Base-by-base conservation (phyloP, 73 alveolate genomes). In the Stentor roeselii region DNA sequence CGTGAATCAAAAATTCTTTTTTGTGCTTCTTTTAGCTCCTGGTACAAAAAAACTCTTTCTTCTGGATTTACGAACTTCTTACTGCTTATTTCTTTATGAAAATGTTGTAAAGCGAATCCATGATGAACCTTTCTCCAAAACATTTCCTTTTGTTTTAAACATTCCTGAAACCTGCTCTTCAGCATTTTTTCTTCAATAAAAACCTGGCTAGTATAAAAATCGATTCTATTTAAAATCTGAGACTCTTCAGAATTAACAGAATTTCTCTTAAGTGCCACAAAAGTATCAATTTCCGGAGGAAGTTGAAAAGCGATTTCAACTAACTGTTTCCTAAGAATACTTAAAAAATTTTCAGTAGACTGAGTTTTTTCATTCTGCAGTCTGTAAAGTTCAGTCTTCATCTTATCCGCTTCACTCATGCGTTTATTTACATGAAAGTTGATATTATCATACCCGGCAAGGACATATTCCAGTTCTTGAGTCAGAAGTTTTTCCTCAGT, bases 281-380 rank as follows among this genome's bases (percentile, higher is more conserved):
- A 90, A 50, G 82, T 37, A 39, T 85, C 93, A 1, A 91, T 93
- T 35, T 88, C 94, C 58, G 96, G 96, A 59, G 86, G 92, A 3
- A 91, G 85, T 27, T 78, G 21, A 80, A 91, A 91, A 0, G 96
- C 96, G 76, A 85, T 88, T 36, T 91, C 91, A 2, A 90, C 60
- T 3, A 91, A 75, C 31, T 91, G 83, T 3, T 87, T 87, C 76
- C 87, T 84, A 60, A 91, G 84, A 36, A 39, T 31, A 75, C 76
- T 80, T n/a, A 90, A 77, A 59, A 76, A 41, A n/a, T 35, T 76
- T 1, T 76, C 84, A 84, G 80, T 42, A 85, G 86, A 3, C 90
- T 90, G 58, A 86, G 41, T 31, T 86, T 89, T 60, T 78, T 91
- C 89, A 82, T 78, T 58, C 88, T 85, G 80, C 59, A 88, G 86